These are phyloP conservation scores for Trifolium fragiferum DNA, from an alignment of 306 rosid genomes.

Conservation along the genomic window DNA sequence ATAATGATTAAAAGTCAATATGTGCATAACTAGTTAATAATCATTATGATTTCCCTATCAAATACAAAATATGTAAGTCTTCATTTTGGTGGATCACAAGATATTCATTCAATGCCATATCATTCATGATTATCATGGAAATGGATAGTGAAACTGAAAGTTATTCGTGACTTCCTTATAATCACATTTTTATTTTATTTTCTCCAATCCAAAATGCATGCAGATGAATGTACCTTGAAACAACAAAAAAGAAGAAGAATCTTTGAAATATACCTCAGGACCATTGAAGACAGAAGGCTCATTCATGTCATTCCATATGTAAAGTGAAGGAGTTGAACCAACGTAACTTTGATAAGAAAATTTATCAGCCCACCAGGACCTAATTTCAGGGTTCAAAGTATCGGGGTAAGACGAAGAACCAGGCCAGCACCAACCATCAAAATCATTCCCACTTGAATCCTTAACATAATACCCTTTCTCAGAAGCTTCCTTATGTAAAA, in stretches of 20 bases:
- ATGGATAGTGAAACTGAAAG: not conserved
- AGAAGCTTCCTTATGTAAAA: slow-evolving; percentile 81
- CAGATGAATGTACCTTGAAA: slow-evolving; percentile 18
- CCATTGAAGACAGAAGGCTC: slow-evolving; percentile 99
- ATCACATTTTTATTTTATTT: not conserved
- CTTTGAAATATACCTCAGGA: slow-evolving; percentile 76
- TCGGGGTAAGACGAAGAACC: slow-evolving; percentile 93
- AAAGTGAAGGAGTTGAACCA: slow-evolving; percentile 93
- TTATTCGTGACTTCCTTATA: not conserved
- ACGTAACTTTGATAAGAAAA: slow-evolving; percentile 71
- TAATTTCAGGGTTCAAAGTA: slow-evolving; percentile 70
- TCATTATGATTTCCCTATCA: not conserved
- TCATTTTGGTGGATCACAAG: slow-evolving; percentile 15
- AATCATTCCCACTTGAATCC: slow-evolving; percentile 87
- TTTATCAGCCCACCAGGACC: slow-evolving; percentile 94
- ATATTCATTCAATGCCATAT: not conserved
- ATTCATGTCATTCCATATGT: slow-evolving; percentile 98
- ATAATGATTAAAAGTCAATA: slow-evolving; percentile 12
- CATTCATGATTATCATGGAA: slow-evolving; percentile 4
- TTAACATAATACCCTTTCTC: slow-evolving; percentile 86
- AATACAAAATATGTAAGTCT: not conserved
- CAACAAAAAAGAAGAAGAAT: not conserved
- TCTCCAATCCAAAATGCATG: slow-evolving; percentile 19
- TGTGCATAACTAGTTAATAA: slow-evolving; percentile 1
- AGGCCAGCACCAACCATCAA: slow-evolving; percentile 99